A percentile compares a stretch with the other conserved stretches of the same genome.
phyloP scores from a whole-genome alignment of 2,329 filamentous ascomycete genomes.

The Fusarium redolens region DNA sequence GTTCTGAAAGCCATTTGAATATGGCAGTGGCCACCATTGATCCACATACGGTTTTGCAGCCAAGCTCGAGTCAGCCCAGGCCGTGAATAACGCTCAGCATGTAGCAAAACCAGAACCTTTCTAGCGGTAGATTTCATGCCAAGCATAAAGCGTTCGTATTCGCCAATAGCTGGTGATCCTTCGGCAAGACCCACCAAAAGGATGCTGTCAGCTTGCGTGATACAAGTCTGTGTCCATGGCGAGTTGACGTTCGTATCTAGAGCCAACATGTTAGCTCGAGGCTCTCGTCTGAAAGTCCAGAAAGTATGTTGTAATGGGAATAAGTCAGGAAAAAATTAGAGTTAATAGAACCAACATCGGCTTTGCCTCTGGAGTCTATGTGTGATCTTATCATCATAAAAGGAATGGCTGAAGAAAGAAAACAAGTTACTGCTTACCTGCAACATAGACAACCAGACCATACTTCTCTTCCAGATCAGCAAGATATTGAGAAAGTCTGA shows the following conservation, averaged over 20 bases:
- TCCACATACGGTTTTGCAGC: constrained; percentile 94
- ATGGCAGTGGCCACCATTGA: constrained; percentile 97
- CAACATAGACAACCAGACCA: constrained; percentile 93
- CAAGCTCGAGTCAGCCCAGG: constrained; percentile 88
- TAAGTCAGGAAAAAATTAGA: constrained; percentile 76
- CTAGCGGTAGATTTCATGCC: constrained; percentile 97
- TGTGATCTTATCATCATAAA: constrained; percentile 64
- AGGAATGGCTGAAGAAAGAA: constrained; percentile 2
- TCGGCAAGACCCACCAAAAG: constrained; percentile 92
- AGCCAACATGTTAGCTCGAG: constrained; percentile 45
- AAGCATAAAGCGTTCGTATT: constrained; percentile 95
- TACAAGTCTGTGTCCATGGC: constrained; percentile 98
- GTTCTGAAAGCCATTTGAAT: constrained; percentile 93
- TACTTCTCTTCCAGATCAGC: constrained; percentile 98
- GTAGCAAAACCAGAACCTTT: constrained; percentile 90
- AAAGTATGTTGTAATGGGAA: not conserved
- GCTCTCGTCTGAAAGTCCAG: constrained; percentile 3
- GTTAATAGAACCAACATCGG: constrained; percentile 67
- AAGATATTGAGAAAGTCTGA: constrained; percentile 94
- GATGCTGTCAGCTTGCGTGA: constrained; percentile 96
- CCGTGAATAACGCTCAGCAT: constrained; percentile 86
- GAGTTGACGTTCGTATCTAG: constrained; percentile 96
- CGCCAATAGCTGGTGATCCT: constrained; percentile 88
- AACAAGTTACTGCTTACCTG: constrained; percentile 64
- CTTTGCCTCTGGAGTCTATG: constrained; percentile 59